Conservation (phyloP, 441 rosid species). For the Erodium moschatum region DNA sequence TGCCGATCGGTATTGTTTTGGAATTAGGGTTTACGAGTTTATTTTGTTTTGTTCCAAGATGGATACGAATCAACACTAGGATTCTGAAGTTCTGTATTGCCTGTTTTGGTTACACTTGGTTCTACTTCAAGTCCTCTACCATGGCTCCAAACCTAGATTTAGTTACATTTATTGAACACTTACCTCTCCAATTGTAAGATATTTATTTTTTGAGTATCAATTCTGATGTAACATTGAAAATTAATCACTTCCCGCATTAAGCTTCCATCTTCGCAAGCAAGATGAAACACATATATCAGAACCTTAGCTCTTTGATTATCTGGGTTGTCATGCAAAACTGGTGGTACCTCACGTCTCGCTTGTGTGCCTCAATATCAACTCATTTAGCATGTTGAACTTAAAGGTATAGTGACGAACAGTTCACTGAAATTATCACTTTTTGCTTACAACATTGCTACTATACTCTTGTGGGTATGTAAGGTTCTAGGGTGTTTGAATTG, state of each 20-base stretch:
- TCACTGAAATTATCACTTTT: background rate
- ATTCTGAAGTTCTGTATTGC: background rate
- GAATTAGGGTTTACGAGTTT: background rate
- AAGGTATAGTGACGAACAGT: background rate
- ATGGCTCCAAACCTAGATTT: background rate
- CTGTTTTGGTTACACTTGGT: conserved; percentile 6
- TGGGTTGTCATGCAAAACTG: background rate
- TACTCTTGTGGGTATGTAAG: conserved; percentile 9
- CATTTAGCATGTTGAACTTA: background rate
- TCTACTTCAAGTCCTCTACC: background rate
- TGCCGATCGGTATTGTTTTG: background rate
- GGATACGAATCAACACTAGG: background rate
- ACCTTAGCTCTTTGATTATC: conserved; percentile 2
- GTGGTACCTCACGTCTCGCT: background rate
- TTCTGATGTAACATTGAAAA: background rate
- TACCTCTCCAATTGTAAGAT: background rate
- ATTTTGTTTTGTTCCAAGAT: background rate
- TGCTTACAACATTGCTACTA: background rate
- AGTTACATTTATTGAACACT: no score
- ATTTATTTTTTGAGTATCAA: background rate
- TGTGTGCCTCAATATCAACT: background rate
- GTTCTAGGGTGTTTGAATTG: conserved; percentile 1
- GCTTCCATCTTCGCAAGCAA: background rate
- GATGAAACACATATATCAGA: background rate
- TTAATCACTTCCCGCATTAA: background rate